A percentile compares a stretch with the other conserved stretches of the same genome.
Conservation (phyloP, 345 rosid species). For the Noccaea caerulescens region DNA sequence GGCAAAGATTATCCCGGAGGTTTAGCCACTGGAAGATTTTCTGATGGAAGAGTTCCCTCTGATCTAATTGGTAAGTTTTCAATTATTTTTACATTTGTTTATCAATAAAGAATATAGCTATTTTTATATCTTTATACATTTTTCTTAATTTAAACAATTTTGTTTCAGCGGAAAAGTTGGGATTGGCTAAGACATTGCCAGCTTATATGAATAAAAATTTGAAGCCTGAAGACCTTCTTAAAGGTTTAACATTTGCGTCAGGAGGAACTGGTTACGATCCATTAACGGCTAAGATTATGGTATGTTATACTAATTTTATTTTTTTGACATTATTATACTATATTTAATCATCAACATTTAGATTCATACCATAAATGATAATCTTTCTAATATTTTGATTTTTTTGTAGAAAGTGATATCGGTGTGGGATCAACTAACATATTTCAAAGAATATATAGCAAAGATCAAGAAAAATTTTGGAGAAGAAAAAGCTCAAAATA, state of each 20-base stretch:
- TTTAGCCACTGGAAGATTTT: conserved; percentile 22
- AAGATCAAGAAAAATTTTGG: conserved; percentile 50
- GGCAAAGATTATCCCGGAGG: conserved; percentile 11
- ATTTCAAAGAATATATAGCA: conserved; percentile 52
- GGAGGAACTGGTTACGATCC: conserved; percentile 68
- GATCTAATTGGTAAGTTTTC: conserved; percentile 23
- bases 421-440: conserved; percentile 45
- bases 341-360: background rate
- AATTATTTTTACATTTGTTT: background rate
- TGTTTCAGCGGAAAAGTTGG: conserved; percentile 52
- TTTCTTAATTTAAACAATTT: background rate
- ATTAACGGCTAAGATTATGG: conserved; percentile 51
- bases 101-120: background rate
- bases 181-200: conserved; percentile 55
- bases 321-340: too few relatives aligned
- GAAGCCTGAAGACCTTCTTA: conserved; percentile 50
- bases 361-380: background rate
- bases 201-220: conserved; percentile 54
- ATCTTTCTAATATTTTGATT: background rate
- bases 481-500: conserved; percentile 48
- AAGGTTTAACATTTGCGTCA: conserved; percentile 69
- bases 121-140: background rate
- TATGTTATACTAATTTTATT: conserved; percentile 3
- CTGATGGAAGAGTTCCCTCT: conserved; percentile 36
- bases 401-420: conserved; percentile 41